Percentiles rank a stretch among this genome's conserved stretches.
phyloP scores from a whole-genome alignment of 2,329 filamentous ascomycete species.

The Alternaria hordeiaustralica region DNA sequence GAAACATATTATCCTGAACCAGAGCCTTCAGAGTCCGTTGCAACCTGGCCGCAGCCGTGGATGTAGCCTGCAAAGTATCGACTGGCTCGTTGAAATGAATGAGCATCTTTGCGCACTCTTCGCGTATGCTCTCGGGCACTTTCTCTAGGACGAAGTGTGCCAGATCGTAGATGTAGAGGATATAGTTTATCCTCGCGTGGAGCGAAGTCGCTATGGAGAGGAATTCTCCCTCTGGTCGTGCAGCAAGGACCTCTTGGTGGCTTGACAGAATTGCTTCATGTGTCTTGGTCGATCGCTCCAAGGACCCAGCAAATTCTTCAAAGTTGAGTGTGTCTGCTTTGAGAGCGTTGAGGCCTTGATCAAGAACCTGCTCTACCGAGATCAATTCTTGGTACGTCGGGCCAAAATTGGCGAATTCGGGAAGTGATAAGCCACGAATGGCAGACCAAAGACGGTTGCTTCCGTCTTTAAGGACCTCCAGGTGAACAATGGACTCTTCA shows the following conservation, averaged over 20 bases:
- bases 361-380: conserved; percentile 87
- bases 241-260: conserved; percentile 20
- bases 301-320: conserved; percentile 78
- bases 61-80: conserved; percentile 21
- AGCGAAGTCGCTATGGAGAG: conserved; percentile 29
- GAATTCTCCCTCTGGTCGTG: conserved; percentile 35
- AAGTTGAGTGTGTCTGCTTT: conserved; percentile 86
- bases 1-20: conserved; percentile 36
- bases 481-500: conserved; percentile 82
- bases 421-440: conserved; percentile 77
- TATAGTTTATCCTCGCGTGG: conserved; percentile 27
- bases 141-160: conserved; percentile 19
- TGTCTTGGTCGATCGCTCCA: conserved; percentile 62
- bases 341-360: conserved; percentile 84
- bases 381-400: conserved; percentile 86
- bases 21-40: conserved; percentile 29
- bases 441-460: conserved; percentile 83
- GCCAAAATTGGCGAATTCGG: conserved; percentile 79
- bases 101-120: conserved; percentile 52
- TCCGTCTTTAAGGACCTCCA: conserved; percentile 82
- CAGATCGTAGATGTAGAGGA: conserved; percentile 27
- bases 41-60: conserved; percentile 28
- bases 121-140: conserved; percentile 3
- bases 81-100: conserved; percentile 24
- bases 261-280: conserved; percentile 23